These are phyloP conservation scores for Fusarium torreyae DNA, from an alignment of 2,329 filamentous ascomycete species.

Conservation along the genomic window DNA sequence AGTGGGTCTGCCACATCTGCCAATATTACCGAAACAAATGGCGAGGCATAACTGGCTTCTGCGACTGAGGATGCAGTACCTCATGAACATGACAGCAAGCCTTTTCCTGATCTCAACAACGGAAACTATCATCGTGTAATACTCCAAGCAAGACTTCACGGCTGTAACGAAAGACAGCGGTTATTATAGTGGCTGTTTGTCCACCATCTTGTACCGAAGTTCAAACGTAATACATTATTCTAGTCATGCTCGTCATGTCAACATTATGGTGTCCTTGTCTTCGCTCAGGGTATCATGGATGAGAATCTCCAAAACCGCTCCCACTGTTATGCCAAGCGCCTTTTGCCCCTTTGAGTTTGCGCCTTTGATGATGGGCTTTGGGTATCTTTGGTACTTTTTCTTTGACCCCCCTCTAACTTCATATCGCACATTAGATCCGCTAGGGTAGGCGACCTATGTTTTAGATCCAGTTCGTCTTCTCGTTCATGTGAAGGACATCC, in stretches of 20 bases:
- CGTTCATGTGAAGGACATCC: conserved; percentile 28
- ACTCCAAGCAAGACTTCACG: not conserved
- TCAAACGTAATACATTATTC: conserved; percentile 32
- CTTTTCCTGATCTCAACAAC: not conserved
- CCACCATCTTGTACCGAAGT: conserved; percentile 4
- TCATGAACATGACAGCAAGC: not conserved
- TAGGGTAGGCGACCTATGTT: not conserved
- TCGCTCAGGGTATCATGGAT: conserved; percentile 46
- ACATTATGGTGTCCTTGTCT: conserved; percentile 36
- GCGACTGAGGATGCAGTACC: not conserved
- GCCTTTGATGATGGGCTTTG: conserved; percentile 3
- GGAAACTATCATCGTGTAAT: not conserved
- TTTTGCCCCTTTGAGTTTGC: conserved; percentile 4
- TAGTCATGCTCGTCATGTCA: conserved; percentile 46
- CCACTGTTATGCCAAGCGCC: conserved; percentile 16
- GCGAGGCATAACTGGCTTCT: not conserved
- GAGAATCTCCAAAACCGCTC: conserved; percentile 34
- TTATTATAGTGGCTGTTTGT: not conserved
- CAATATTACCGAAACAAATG: not conserved
- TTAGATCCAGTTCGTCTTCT: not conserved
- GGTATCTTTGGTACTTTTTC: not conserved
- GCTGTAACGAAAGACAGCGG: not conserved
- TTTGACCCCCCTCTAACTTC: not conserved
- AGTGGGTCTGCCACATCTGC: not conserved
- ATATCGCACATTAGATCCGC: not conserved